phyloP scores from a whole-genome alignment of 192 early-diverging fungal genomes.

The Backusella macrospora region DNA sequence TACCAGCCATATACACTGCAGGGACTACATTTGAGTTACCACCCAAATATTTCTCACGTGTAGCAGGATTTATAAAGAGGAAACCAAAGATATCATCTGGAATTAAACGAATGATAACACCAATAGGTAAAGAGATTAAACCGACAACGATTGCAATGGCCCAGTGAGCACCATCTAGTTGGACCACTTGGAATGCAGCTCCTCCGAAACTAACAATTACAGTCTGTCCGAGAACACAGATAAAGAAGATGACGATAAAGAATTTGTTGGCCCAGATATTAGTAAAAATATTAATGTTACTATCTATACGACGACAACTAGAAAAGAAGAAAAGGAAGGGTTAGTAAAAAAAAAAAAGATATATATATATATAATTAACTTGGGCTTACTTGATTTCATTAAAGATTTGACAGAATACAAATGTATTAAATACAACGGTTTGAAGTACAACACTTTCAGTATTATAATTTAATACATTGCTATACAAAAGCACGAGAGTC shows the following conservation, averaged over 20 bases:
- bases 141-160: constrained; percentile 79
- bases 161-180: constrained; percentile 79
- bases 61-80: constrained; percentile 36
- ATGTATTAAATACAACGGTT: constrained; percentile 90
- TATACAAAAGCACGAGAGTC: constrained; percentile 72
- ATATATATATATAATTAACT: neutral
- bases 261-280: constrained; percentile 75
- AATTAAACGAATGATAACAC: constrained; percentile 78
- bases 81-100: constrained; percentile 65
- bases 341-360: neutral
- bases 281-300: constrained; percentile 86
- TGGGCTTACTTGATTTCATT: constrained; percentile 78
- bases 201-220: constrained; percentile 91
- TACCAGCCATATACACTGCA: constrained; percentile 37
- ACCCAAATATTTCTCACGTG: constrained; percentile 35
- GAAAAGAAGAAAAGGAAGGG: constrained; percentile 19
- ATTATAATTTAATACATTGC: constrained; percentile 58
- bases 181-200: constrained; percentile 75
- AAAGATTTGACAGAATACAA: constrained; percentile 89
- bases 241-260: constrained; percentile 79
- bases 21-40: neutral
- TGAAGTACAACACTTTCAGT: constrained; percentile 48
- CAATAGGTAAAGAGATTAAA: constrained; percentile 78
- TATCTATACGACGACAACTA: constrained; percentile 72
- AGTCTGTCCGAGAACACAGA: constrained; percentile 76